These are phyloP conservation scores for Cyberlindnera amylophila DNA, from an alignment of 805 yeast species.

Conservation along the genomic window DNA sequence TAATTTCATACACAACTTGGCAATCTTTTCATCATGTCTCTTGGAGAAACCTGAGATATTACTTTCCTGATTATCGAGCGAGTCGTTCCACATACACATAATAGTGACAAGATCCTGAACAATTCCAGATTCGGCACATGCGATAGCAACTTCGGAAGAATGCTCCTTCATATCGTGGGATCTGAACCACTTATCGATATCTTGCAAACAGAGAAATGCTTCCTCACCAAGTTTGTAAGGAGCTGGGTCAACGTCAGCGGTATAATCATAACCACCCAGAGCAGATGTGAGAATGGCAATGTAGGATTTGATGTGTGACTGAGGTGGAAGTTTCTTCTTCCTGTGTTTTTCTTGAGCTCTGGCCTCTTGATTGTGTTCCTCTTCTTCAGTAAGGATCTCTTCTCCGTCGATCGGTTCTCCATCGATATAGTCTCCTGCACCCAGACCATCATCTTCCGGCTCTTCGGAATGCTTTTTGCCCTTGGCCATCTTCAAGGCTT, in stretches of 20 bases:
- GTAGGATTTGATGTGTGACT: slow-evolving; percentile 49
- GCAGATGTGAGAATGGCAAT: slow-evolving; percentile 82
- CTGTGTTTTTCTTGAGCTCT: neutral
- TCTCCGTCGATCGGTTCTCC: slow-evolving; percentile 17
- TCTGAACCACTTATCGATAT: slow-evolving; percentile 83
- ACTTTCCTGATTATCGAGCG: slow-evolving; percentile 27
- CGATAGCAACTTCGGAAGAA: slow-evolving; percentile 79
- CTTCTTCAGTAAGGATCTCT: slow-evolving; percentile 6
- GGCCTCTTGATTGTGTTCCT: neutral
- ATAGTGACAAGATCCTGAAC: slow-evolving; percentile 77
- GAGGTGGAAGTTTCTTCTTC: slow-evolving; percentile 9
- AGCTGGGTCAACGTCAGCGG: slow-evolving; percentile 41
- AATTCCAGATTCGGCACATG: slow-evolving; percentile 76
- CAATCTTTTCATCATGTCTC: slow-evolving; percentile 51
- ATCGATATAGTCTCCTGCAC: slow-evolving; percentile 11
- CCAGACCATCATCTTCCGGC: slow-evolving; percentile 1
- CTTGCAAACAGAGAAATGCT: slow-evolving; percentile 68
- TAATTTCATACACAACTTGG: slow-evolving; percentile 71
- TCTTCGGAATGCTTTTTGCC: neutral
- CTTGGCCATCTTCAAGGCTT: too few relatives aligned
- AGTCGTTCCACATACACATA: slow-evolving; percentile 65
- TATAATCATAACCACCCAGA: slow-evolving; percentile 82
- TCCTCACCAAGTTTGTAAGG: slow-evolving; percentile 84
- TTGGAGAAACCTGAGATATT: slow-evolving; percentile 30
- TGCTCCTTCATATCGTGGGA: slow-evolving; percentile 72